Evolutionary conservation across 495 filamentous ascomycete species (phyloP).

Genomic region (Penicillium antarcticum): DNA sequence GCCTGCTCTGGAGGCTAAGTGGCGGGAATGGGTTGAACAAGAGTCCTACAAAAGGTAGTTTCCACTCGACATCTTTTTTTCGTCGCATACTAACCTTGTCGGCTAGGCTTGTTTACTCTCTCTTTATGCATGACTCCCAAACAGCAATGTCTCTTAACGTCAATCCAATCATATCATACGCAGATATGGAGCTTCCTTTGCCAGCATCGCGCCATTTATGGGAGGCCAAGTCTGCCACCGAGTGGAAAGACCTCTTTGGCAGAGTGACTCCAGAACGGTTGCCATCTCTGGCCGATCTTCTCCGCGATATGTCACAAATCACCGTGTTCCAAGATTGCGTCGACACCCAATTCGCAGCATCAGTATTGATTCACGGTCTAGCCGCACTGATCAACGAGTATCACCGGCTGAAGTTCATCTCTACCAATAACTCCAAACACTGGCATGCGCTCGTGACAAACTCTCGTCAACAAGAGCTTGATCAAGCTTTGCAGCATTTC

Average conservation of each 20-base stretch:
- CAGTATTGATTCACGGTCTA: conserved; percentile 53
- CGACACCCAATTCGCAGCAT: conserved; percentile 48
- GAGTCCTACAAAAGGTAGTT: conserved; percentile 51
- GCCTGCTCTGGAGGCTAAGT: conserved; percentile 50
- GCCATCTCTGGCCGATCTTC: conserved; percentile 47
- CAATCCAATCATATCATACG: conserved; percentile 59
- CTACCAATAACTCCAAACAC: conserved; percentile 34
- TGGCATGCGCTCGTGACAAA: conserved; percentile 48
- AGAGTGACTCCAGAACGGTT: conserved; percentile 28
- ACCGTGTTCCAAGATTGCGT: conserved; percentile 35
- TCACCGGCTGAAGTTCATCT: conserved; percentile 51
- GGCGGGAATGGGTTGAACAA: conserved; percentile 55
- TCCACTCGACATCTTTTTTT: no score
- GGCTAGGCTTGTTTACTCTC: conserved; percentile 51
- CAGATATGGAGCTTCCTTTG: conserved; percentile 58
- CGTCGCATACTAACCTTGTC: background rate
- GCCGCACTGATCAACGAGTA: conserved; percentile 60
- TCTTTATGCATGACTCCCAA: conserved; percentile 57
- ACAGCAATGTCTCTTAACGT: conserved; percentile 54
- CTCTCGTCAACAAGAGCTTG: conserved; percentile 52
- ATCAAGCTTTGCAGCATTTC: conserved; percentile 40
- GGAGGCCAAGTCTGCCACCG: conserved; percentile 50
- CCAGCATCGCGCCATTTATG: conserved; percentile 53
- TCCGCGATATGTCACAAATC: conserved; percentile 50
- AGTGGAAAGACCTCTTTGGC: conserved; percentile 55